These are phyloP conservation scores for Sporisorium reilianum DNA, from an alignment of 1,284 basidiomycete species.

Conservation along the genomic window DNA sequence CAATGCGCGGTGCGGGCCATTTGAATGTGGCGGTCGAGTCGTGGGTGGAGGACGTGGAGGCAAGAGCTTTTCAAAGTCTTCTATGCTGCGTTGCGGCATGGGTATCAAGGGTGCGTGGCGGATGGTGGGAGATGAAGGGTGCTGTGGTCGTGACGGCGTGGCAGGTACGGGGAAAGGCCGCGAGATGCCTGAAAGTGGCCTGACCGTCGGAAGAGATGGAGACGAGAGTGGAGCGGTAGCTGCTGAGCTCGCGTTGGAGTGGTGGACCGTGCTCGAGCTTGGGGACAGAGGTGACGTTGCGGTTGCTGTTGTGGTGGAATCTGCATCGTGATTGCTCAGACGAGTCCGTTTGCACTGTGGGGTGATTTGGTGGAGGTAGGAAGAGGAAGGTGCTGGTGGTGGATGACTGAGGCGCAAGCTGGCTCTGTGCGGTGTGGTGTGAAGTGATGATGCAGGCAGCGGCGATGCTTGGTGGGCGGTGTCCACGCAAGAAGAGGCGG, in stretches of 20 bases:
- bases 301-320: neutral
- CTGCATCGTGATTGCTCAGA: neutral
- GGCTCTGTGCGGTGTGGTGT: slow-evolving; percentile 18
- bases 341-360: slow-evolving; percentile 33
- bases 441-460: neutral
- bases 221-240: slow-evolving; percentile 12
- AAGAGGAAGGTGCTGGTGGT: slow-evolving; percentile 25
- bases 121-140: neutral
- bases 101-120: slow-evolving; percentile 20
- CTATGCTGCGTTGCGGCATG: slow-evolving; percentile 31
- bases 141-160: slow-evolving; percentile 28
- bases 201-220: slow-evolving; percentile 13
- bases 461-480: neutral
- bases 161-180: slow-evolving; percentile 23
- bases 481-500: slow-evolving; percentile 1
- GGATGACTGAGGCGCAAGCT: slow-evolving; percentile 34
- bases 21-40: neutral
- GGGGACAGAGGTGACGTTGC: slow-evolving; percentile 15
- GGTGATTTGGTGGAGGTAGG: slow-evolving; percentile 6
- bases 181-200: slow-evolving; percentile 36
- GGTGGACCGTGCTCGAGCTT: neutral
- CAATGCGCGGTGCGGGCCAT: slow-evolving; percentile 15
- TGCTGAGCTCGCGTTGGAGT: slow-evolving; percentile 10
- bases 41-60: slow-evolving; percentile 9
- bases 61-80: slow-evolving; percentile 30